Conservation (phyloP, 768 basidiomycete species). For the Mycena venus region DNA sequence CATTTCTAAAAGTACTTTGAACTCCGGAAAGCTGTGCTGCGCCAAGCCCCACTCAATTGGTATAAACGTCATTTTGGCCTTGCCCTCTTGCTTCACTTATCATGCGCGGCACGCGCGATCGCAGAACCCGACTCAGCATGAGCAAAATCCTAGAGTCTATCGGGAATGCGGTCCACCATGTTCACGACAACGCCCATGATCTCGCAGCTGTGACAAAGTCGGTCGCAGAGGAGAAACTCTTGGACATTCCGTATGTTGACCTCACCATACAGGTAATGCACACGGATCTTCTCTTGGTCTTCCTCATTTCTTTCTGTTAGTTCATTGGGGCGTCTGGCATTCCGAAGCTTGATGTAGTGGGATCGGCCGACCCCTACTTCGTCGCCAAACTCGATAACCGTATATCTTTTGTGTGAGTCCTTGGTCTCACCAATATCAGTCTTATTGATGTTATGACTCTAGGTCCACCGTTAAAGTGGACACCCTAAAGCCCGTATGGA, state of each 20-base stretch:
- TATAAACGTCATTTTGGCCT: conserved; percentile 16
- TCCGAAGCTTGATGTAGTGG: conserved; percentile 79
- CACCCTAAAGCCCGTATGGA: conserved; percentile 78
- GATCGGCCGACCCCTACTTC: conserved; percentile 79
- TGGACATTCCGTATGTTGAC: conserved; percentile 66
- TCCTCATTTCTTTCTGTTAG: conserved; percentile 42
- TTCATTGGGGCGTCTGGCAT: conserved; percentile 81
- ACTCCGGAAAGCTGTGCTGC: conserved; percentile 13
- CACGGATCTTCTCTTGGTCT: not conserved
- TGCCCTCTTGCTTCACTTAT: not conserved
- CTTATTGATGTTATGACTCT: conserved; percentile 1
- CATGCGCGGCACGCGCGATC: conserved; percentile 9
- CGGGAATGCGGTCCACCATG: conserved; percentile 41
- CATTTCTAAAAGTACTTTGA: not conserved
- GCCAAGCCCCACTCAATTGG: conserved; percentile 22
- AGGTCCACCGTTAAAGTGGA: conserved; percentile 73
- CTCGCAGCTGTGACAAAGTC: conserved; percentile 46
- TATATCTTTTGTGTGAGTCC: conserved; percentile 74
- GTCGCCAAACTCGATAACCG: conserved; percentile 74
- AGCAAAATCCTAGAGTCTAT: conserved; percentile 48
- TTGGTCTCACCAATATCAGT: conserved; percentile 55
- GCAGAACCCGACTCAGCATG: conserved; percentile 51
- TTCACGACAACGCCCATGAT: conserved; percentile 49
- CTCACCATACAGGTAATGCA: conserved; percentile 64
- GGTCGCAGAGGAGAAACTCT: conserved; percentile 47